Evolutionary conservation across 2,329 filamentous ascomycete genomes (phyloP).

Genomic region (Lachnellula arida): DNA sequence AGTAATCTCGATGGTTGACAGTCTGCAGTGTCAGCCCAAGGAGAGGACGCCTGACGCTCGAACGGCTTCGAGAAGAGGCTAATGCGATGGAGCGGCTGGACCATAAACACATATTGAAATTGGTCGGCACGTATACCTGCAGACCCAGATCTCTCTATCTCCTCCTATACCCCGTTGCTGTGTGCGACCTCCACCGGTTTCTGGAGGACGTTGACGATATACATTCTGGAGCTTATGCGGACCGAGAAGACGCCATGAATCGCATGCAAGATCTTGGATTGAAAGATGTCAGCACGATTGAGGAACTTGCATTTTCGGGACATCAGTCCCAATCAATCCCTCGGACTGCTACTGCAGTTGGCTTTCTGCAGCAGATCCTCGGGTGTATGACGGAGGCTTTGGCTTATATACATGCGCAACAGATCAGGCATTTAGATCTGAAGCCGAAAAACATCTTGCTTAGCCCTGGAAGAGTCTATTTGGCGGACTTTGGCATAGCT

Average conservation of each 20-base stretch:
- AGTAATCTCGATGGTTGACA: constrained; percentile 16
- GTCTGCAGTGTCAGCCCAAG: constrained; percentile 13
- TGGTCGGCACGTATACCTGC: constrained; percentile 44
- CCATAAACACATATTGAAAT: constrained; percentile 44
- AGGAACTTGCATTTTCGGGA: constrained; percentile 8
- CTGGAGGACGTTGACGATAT: constrained; percentile 41
- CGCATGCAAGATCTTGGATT: constrained; percentile 38
- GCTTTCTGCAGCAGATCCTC: constrained; percentile 39
- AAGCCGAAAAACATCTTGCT: constrained; percentile 46
- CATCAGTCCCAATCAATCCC: constrained; percentile 10
- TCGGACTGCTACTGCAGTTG: constrained; percentile 32
- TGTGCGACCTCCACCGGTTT: constrained; percentile 41
- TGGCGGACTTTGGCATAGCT: constrained; percentile 47
- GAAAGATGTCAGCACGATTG: constrained; percentile 30
- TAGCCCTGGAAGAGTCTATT: constrained; percentile 41
- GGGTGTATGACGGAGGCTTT: constrained; percentile 38
- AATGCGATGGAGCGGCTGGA: constrained; percentile 44
- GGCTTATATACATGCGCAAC: constrained; percentile 26
- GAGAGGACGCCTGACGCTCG: constrained; percentile 31
- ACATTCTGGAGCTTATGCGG: constrained; percentile 36
- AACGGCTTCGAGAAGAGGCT: constrained; percentile 42
- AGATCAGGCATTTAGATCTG: constrained; percentile 44
- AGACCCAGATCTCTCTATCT: constrained; percentile 40
- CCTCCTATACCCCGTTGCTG: constrained; percentile 44
- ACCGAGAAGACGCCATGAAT: constrained; percentile 35